phyloP scores from a whole-genome alignment of 192 early-diverging fungal genomes.

The Rhizoclosmatium sp. region DNA sequence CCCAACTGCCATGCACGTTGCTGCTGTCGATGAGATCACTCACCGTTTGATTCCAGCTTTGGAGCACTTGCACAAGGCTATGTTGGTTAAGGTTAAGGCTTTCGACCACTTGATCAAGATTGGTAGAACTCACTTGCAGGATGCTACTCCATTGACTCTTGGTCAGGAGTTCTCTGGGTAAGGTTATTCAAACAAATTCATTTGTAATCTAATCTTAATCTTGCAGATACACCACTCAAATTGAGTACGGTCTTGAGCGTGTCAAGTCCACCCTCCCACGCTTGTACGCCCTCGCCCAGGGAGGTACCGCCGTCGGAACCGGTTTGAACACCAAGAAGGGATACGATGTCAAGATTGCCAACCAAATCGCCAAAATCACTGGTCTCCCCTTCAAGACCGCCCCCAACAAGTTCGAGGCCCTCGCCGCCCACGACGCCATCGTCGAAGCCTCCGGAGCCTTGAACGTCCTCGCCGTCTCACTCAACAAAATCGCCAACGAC shows the following conservation, averaged over 20 bases:
- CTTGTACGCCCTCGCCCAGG: constrained; percentile 93
- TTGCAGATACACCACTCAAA: constrained; percentile 66
- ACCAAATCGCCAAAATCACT: constrained; percentile 86
- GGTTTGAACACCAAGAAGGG: constrained; percentile 95
- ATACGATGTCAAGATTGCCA: constrained; percentile 91
- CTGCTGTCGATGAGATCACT: constrained; percentile 81
- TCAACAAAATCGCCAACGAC: constrained; percentile 99
- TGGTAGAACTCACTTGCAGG: constrained; percentile 97
- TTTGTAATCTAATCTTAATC: background rate
- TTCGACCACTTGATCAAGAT: constrained; percentile 98
- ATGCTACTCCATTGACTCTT: constrained; percentile 96
- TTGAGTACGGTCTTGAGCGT: constrained; percentile 88
- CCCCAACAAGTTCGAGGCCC: constrained; percentile 99
- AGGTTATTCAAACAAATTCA: constrained; percentile 13
- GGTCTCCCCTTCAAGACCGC: constrained; percentile 92
- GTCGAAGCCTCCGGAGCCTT: constrained; percentile 95
- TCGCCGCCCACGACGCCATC: constrained; percentile 98
- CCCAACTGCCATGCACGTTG: constrained; percentile 99
- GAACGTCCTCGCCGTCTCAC: constrained; percentile 92
- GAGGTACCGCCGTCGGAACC: constrained; percentile 97
- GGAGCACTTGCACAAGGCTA: constrained; percentile 77
- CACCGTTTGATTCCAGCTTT: constrained; percentile 87
- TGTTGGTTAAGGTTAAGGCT: constrained; percentile 78
- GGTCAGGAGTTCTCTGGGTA: constrained; percentile 99
- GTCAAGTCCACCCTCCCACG: constrained; percentile 83